Percentiles rank a stretch among this genome's conserved stretches.
These are phyloP conservation scores for Wickerhamomyces alni DNA, from an alignment of 805 yeast genomes.

Conservation along the genomic window DNA sequence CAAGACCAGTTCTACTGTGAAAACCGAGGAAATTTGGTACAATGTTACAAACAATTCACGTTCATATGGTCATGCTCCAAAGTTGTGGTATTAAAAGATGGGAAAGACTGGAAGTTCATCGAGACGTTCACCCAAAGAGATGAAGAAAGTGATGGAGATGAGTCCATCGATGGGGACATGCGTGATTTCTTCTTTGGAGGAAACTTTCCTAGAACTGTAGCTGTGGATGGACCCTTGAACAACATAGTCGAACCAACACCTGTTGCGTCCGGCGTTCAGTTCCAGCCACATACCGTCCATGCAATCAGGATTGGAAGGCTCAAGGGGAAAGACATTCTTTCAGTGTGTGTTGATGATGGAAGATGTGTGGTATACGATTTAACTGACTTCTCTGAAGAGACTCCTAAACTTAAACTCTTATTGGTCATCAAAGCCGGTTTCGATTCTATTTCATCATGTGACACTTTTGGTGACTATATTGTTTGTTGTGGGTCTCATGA, in stretches of 20 bases:
- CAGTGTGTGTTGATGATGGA: neutral
- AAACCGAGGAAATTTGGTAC: neutral
- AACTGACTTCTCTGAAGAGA: neutral
- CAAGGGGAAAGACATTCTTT: neutral
- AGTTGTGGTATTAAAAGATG: neutral
- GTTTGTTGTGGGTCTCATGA: neutral
- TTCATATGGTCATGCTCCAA: neutral
- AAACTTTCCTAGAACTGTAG: no score
- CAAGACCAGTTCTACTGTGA: neutral
- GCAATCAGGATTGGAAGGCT: neutral
- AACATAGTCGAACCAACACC: no score
- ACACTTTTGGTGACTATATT: neutral
- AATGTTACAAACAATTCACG: neutral
- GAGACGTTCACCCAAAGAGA: neutral
- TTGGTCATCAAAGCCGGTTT: neutral
- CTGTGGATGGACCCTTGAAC: no score
- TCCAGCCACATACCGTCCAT: neutral
- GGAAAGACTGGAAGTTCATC: neutral
- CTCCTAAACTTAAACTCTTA: neutral
- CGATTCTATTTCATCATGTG: no score
- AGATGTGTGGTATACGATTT: neutral
- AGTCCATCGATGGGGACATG: neutral
- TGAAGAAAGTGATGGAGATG: neutral
- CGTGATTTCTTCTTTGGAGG: no score
- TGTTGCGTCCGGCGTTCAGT: neutral